Conservation (phyloP, 2,329 filamentous ascomycete species). For the Pseudopithomyces maydicus region DNA sequence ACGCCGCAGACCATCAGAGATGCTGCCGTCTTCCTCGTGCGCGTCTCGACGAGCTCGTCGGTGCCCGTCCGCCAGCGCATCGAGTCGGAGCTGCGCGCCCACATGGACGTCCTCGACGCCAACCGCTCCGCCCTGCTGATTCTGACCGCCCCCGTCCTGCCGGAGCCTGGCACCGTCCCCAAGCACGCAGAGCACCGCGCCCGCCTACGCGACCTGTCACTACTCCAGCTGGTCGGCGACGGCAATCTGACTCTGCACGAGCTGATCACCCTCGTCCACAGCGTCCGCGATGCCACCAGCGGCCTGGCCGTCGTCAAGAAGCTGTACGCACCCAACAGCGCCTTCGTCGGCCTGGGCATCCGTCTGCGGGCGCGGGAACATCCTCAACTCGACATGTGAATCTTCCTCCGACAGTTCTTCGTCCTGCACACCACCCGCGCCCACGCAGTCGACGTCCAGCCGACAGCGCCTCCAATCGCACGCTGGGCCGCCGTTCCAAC, state of each 20-base stretch:
- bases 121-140: slow-evolving; percentile 33
- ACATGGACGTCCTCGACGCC: slow-evolving; percentile 37
- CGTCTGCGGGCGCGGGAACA: background rate
- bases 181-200: background rate
- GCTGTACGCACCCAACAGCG: slow-evolving; percentile 8
- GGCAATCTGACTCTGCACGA: slow-evolving; percentile 32
- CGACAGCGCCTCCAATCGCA: no score
- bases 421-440: no score
- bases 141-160: slow-evolving; percentile 28
- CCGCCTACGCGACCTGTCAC: slow-evolving; percentile 3
- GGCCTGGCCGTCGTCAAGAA: background rate
- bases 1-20: slow-evolving; percentile 33
- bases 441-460: no score
- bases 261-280: slow-evolving; percentile 32
- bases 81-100: slow-evolving; percentile 34
- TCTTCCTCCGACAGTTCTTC: no score
- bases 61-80: slow-evolving; percentile 19
- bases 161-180: slow-evolving; percentile 8
- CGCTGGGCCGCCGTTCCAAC: no score
- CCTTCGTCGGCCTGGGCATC: background rate
- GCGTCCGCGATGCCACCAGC: slow-evolving; percentile 23
- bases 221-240: slow-evolving; percentile 37
- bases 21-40: slow-evolving; percentile 44
- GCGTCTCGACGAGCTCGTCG: slow-evolving; percentile 16
- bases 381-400: no score